Base-by-base conservation (phyloP, 2,329 filamentous ascomycete genomes). In the Monosporascus sp. region DNA sequence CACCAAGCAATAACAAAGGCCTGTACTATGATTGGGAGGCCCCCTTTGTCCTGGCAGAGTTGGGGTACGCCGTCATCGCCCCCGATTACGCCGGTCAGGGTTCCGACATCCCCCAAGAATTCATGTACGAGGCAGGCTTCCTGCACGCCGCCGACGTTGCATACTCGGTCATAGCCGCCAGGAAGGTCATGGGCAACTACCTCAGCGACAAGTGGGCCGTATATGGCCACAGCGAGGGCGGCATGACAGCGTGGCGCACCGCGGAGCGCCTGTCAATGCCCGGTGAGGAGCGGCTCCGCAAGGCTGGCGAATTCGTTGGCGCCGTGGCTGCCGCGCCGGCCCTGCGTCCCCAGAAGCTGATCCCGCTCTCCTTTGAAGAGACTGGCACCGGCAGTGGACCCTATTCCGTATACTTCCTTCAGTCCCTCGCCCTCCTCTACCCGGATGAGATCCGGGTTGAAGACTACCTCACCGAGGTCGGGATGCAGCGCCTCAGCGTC, bases 21-120 rank as follows among this genome's bases (percentile, higher is more conserved):
- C 50, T 65, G 1, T 55, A 62, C 46, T 65, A 65, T 44, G 55
- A 54, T 25, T 65, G 56, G 55, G 5, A 57, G 22, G 61, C 50
- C 2, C 60, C 62, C 0, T 61, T 65, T 38, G 14, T 51, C 39
- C 44, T 60, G 25, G 63, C 59, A 0, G 24, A 56, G 2, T 18
- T 22, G n/a, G 51, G 51, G 8, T 50, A 50, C n/a, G 51, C 48
- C 39, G 51, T 53, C 41, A 48, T 53, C 8, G 51, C 48, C 4
- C 51, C 51, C 15, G 51, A 53, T 25, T 53, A 53, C n/a, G 31
- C 51, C 2, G 51, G 51, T 17, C 48, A 45, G 41, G 51, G 51
- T 7, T 20, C 24, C 48, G 35, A 47, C 41, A 59, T 62, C 36
- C 56, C 54, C 3, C 54, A 57, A 5, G 58, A 59, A 7, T 63